phyloP scores from a whole-genome alignment of 2,329 filamentous ascomycete species.

The Chrysoporthe austroafricana region DNA sequence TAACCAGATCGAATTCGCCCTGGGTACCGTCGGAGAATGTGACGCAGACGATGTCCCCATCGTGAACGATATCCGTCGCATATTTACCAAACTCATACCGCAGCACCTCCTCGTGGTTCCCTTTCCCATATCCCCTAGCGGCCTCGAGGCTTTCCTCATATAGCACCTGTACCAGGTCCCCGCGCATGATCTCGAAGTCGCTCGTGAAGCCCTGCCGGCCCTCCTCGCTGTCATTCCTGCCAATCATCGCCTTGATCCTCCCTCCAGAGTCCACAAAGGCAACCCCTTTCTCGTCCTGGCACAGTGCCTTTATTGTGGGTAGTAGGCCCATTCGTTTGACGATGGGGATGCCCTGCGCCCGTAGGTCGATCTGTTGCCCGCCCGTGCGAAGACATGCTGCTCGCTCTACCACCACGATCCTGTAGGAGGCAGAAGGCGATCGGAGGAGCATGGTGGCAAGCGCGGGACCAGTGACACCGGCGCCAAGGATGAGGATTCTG shows the following conservation, averaged over 20 bases:
- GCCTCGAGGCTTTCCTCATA: conserved; percentile 28
- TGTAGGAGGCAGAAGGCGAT: conserved; percentile 18
- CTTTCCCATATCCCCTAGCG: conserved; percentile 47
- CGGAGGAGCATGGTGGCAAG: conserved; percentile 34
- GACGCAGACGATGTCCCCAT: conserved; percentile 32
- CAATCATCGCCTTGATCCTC: conserved; percentile 42
- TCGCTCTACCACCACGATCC: conserved; percentile 36
- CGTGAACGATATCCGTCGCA: conserved; percentile 21
- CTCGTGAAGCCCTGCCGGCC: conserved; percentile 51
- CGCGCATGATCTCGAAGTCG: conserved; percentile 65
- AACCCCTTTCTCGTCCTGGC: conserved; percentile 36
- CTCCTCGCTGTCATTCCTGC: conserved; percentile 44
- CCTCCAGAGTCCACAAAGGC: conserved; percentile 8
- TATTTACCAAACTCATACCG: conserved; percentile 36
- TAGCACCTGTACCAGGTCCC: conserved; percentile 44
- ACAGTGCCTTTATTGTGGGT: conserved; percentile 13
- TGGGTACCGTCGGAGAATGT: conserved; percentile 47
- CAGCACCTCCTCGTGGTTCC: conserved; percentile 27
- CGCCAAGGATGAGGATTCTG: conserved; percentile 27
- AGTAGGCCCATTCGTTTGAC: conserved; percentile 55
- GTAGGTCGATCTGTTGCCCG: conserved; percentile 37
- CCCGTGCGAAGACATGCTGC: conserved; percentile 30
- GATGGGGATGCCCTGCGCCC: conserved; percentile 36
- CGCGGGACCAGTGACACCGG: conserved; percentile 34
- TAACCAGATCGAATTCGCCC: conserved; percentile 52